Conservation (phyloP, 768 basidiomycete species). For the Macrolepiota fuliginosa region DNA sequence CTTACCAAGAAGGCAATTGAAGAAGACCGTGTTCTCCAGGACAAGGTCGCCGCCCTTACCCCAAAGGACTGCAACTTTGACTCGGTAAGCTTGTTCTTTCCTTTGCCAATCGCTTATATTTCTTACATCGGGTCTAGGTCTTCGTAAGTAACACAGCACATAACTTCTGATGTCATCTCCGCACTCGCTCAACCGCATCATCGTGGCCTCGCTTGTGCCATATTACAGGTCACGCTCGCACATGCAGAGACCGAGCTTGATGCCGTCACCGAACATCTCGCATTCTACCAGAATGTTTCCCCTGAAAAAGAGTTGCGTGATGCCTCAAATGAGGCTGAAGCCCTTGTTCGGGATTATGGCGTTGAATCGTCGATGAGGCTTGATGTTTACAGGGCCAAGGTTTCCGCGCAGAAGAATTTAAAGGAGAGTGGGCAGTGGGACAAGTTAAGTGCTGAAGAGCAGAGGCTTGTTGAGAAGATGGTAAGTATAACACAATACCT, state of each 20-base stretch:
- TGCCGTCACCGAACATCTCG: constrained; percentile 52
- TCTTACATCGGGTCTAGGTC: constrained; percentile 42
- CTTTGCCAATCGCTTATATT: neutral
- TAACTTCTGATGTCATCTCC: constrained; percentile 8
- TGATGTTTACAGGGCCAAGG: constrained; percentile 76
- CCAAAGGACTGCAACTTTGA: constrained; percentile 60
- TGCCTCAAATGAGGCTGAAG: constrained; percentile 73
- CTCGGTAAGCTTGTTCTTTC: constrained; percentile 44
- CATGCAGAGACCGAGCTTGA: constrained; percentile 56
- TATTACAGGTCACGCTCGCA: constrained; percentile 53
- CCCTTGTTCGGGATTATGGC: constrained; percentile 63
- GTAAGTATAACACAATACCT: constrained; percentile 23
- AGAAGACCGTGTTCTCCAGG: constrained; percentile 49
- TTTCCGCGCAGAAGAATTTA: constrained; percentile 67
- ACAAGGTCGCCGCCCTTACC: constrained; percentile 58
- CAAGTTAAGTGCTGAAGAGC: constrained; percentile 61
- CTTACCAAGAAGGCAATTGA: constrained; percentile 60
- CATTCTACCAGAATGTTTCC: constrained; percentile 84
- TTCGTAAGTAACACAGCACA: constrained; percentile 53
- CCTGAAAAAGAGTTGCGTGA: constrained; percentile 74
- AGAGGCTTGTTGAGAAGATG: constrained; percentile 81
- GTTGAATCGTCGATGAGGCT: constrained; percentile 81
- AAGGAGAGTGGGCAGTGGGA: constrained; percentile 61
- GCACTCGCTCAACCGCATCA: neutral
- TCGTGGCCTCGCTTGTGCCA: constrained; percentile 3